Evolutionary conservation across 495 filamentous ascomycete genomes (phyloP).

Genomic region (Apiosordaria backusii): DNA sequence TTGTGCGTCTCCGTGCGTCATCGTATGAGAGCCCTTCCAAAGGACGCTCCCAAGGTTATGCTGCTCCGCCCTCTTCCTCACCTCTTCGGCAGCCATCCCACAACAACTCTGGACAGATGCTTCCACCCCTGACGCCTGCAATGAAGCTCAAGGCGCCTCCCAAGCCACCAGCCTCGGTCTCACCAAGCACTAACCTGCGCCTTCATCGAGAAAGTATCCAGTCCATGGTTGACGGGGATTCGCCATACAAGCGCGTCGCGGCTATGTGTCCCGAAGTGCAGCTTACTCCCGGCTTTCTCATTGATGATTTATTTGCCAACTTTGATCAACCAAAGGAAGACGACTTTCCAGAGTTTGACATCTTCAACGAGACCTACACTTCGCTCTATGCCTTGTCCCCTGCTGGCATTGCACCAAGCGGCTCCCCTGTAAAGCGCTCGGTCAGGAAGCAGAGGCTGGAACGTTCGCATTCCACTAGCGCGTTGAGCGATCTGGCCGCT

Average conservation of each 20-base stretch:
- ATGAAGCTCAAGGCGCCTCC: slow-evolving; percentile 79
- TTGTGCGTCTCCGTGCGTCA: slow-evolving; percentile 86
- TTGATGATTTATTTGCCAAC: slow-evolving; percentile 43
- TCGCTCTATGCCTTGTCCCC: slow-evolving; percentile 39
- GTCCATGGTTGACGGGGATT: slow-evolving; percentile 69
- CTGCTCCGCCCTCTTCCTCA: slow-evolving; percentile 48
- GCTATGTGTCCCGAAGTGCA: slow-evolving; percentile 53
- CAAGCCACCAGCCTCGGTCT: slow-evolving; percentile 80
- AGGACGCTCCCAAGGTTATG: slow-evolving; percentile 49
- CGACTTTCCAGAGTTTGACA: slow-evolving; percentile 59
- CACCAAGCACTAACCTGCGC: slow-evolving; percentile 90
- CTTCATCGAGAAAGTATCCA: slow-evolving; percentile 84
- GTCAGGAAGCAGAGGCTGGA: slow-evolving; percentile 60
- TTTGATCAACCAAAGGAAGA: slow-evolving; percentile 48
- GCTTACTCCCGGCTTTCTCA: slow-evolving; percentile 76
- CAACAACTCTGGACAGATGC: slow-evolving; percentile 57
- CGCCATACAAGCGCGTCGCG: slow-evolving; percentile 70
- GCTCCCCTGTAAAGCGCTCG: slow-evolving; percentile 75
- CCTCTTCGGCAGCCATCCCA: slow-evolving; percentile 52
- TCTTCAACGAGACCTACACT: slow-evolving; percentile 64
- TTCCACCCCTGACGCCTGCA: slow-evolving; percentile 80
- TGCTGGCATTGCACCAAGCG: slow-evolving; percentile 39
- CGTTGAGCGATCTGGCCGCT: slow-evolving; percentile 64
- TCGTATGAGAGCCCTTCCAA: slow-evolving; percentile 89
- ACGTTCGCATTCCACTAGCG: slow-evolving; percentile 54